Evolutionary conservation across 768 basidiomycete genomes (phyloP), one percentile per base, ranked within the genome.

Genomic region (Russula griseocarnosa): DNA sequence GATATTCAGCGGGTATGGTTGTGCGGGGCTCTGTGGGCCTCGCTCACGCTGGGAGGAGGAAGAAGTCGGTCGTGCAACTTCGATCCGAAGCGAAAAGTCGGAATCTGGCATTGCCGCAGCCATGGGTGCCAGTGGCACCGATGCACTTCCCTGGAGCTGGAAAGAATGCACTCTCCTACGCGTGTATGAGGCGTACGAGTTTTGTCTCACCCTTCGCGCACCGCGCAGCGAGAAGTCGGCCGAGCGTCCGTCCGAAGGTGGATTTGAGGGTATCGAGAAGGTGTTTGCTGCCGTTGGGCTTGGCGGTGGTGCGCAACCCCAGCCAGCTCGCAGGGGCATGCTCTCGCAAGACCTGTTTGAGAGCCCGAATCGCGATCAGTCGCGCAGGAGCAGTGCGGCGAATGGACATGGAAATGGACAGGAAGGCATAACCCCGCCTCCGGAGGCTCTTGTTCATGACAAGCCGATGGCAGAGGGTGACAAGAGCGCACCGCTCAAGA

Each of bases 11-110:
- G 88, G 86, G 50, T 82, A 90, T 62, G 83, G 83, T 62, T 88
- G 87, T 53, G 91, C 84, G 55, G 90, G 92, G n/a, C 72, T 93
- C 18, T 91, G 90, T 73, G 92, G 92, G 50, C 92, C 92, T 11
- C 84, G 89, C 16, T 84, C 86, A 69, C 81, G 87, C 66, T 92
- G 90, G 92, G 91, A 93, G 71, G 92, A 93, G 76, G 83, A 87
- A 55, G 84, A 85, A 30, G 79, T 77, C 18, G 86, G 88, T 71
- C 87, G 87, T 77, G 77, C 77, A 3, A 72, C 78, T 47, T 79
- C 83, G 5, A 69, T 78, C 26, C 81, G 83, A 69, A 80, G 76
- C 63, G 84, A 85, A 56, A 76, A 81, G 24, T 72, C 76, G 44
- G 71, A 69, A 66, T 76, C 72, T 18, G 55, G 50, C 20, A 3